Conservation (phyloP, 2,329 filamentous ascomycete genomes). For the Diaporthe nobilis region DNA sequence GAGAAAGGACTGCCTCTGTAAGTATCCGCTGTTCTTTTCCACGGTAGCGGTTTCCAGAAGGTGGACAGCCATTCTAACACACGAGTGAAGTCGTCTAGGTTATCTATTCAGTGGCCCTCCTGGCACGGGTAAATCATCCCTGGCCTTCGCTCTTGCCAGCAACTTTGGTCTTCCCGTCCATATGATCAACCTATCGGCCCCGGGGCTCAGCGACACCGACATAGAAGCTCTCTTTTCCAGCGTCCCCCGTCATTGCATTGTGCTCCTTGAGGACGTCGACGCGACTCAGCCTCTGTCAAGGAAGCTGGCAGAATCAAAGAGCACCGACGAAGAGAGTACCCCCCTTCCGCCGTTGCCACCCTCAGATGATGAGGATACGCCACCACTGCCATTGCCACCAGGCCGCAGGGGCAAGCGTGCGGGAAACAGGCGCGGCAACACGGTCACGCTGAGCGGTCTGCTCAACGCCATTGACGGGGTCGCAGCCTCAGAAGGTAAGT, state of each 20-base stretch:
- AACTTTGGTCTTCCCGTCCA: constrained; percentile 37
- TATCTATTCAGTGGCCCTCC: constrained; percentile 41
- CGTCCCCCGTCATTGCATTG: constrained; percentile 35
- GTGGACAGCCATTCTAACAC: neutral
- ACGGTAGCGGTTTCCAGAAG: neutral
- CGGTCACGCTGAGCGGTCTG: constrained; percentile 37
- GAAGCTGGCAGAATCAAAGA: neutral
- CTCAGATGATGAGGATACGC: constrained; percentile 1
- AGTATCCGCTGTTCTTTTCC: neutral
- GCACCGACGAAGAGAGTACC: neutral
- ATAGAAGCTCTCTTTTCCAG: constrained; percentile 33
- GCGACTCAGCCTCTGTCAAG: constrained; percentile 36
- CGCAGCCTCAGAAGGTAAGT: constrained; percentile 38
- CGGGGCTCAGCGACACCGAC: constrained; percentile 25
- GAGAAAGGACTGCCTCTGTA: constrained; percentile 39
- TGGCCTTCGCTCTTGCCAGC: constrained; percentile 38
- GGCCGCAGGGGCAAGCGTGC: neutral
- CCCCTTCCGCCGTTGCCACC: no score
- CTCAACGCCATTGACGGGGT: constrained; percentile 40
- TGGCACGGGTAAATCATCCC: constrained; percentile 38
- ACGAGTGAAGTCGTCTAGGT: constrained; percentile 23
- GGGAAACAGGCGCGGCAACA: constrained; percentile 5
- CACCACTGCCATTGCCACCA: neutral
- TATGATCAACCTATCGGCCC: constrained; percentile 39
- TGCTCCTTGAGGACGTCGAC: constrained; percentile 40